These are phyloP conservation scores for Sodiomyces alkalinus DNA, from an alignment of 2,329 filamentous ascomycete genomes.

Conservation along the genomic window DNA sequence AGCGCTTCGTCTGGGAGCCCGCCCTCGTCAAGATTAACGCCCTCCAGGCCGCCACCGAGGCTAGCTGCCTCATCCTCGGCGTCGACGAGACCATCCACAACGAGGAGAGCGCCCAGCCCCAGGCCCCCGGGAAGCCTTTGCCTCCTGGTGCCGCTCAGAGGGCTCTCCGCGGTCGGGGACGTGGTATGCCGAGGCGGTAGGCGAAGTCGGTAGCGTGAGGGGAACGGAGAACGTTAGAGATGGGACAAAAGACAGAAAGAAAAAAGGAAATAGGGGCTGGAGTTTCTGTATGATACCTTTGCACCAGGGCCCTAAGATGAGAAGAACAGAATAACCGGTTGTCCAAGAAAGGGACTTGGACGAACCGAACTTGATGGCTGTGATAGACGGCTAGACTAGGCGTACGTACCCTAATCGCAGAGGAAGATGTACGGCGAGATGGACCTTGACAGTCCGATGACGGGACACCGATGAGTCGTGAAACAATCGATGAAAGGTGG, in stretches of 20 bases:
- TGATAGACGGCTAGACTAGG: too few species aligned
- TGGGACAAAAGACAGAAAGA: constrained; percentile 7
- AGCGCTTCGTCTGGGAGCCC: constrained; percentile 94
- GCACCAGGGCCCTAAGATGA: too few species aligned
- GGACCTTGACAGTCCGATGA: too few species aligned
- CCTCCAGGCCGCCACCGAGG: constrained; percentile 89
- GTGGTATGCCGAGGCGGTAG: constrained; percentile 78
- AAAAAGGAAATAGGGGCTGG: too few species aligned
- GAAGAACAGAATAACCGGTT: too few species aligned
- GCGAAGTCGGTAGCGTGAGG: constrained; percentile 2
- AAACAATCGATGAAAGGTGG: too few species aligned
- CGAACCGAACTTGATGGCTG: too few species aligned
- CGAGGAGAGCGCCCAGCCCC: constrained; percentile 76
- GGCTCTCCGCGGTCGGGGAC: constrained; percentile 67
- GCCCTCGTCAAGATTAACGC: constrained; percentile 94
- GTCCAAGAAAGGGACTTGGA: too few species aligned
- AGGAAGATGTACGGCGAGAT: too few species aligned
- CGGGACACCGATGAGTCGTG: too few species aligned
- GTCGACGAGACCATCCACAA: constrained; percentile 99
- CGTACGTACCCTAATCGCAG: too few species aligned
- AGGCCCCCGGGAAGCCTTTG: constrained; percentile 61
- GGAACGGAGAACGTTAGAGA: constrained; percentile 11
- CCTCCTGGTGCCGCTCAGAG: constrained; percentile 78
- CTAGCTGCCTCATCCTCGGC: constrained; percentile 83
- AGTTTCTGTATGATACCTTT: constrained; percentile 11